Evolutionary conservation across 345 rosid species (phyloP).

Genomic region (Turritis glabra): DNA sequence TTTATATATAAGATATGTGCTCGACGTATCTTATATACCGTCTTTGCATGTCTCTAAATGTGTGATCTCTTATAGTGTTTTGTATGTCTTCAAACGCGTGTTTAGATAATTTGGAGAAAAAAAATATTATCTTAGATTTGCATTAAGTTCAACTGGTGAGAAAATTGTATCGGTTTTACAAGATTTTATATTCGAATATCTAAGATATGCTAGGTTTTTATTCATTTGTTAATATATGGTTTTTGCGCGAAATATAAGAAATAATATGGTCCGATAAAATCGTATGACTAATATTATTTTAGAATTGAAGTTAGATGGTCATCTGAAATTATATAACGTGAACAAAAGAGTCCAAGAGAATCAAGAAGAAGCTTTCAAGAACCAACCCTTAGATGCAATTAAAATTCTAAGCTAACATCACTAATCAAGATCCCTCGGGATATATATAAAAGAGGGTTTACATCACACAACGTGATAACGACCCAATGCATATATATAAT

Average conservation of each 20-base stretch:
- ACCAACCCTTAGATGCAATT: too few species aligned
- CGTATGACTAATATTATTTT: not conserved
- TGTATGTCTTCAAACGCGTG: not conserved
- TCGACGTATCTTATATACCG: constrained; percentile 23
- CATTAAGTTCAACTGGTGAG: not conserved
- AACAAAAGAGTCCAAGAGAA: not conserved
- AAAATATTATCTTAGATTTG: not conserved
- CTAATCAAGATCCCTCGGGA: not conserved
- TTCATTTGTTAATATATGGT: not conserved
- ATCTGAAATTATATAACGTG: not conserved
- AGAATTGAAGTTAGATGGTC: not conserved
- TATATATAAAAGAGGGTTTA: not conserved
- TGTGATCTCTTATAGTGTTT: constrained; percentile 18
- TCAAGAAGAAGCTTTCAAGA: not conserved
- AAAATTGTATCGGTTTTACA: not conserved
- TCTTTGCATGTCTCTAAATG: constrained; percentile 18
- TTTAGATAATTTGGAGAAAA: not conserved
- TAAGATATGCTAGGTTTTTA: not conserved
- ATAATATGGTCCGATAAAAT: not conserved
- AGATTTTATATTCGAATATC: not conserved
- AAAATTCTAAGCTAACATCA: not conserved
- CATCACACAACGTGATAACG: not conserved
- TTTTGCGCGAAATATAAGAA: not conserved
- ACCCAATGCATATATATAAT: constrained; percentile 3
- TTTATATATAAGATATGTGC: constrained; percentile 19